Percentiles rank a stretch among this genome's conserved stretches.
Conservation (phyloP, 495 filamentous ascomycete species). For the Penicillium tannophilum region DNA sequence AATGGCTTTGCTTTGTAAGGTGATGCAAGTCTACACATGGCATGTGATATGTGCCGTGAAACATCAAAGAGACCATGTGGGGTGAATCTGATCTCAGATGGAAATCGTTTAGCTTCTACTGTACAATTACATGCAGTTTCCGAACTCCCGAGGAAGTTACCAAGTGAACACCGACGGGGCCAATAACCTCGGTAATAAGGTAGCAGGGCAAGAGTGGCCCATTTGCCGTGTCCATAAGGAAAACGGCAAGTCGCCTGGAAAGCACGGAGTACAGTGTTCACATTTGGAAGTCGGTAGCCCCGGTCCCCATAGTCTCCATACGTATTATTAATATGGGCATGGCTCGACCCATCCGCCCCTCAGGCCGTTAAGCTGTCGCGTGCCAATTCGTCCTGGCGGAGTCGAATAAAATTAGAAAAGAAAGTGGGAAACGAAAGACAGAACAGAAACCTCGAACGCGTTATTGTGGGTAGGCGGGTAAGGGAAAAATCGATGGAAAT, state of each 20-base stretch:
- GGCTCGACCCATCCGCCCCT: constrained; percentile 9
- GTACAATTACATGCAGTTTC: not conserved
- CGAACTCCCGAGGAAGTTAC: not conserved
- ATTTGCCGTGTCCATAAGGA: not conserved
- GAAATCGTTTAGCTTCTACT: not conserved
- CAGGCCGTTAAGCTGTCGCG: constrained; percentile 22
- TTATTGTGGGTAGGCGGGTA: not conserved
- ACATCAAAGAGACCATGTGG: not conserved
- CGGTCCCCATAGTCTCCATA: not conserved
- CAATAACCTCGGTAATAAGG: too few relatives aligned
- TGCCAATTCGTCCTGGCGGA: constrained; percentile 4
- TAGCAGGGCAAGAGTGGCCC: too few relatives aligned
- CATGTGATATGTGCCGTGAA: not conserved
- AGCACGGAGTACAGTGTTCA: not conserved
- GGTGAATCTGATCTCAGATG: constrained; percentile 3
- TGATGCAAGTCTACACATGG: not conserved
- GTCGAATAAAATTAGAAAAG: not conserved
- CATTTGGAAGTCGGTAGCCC: not conserved
- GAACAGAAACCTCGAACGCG: not conserved
- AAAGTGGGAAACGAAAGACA: not conserved
- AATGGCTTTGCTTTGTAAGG: not conserved
- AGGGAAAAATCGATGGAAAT: not conserved
- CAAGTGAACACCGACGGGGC: too few relatives aligned
- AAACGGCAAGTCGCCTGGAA: not conserved
- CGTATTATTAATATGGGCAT: constrained; percentile 19